Conservation (phyloP, 2,329 filamentous ascomycete species). For the Botryosphaeria dothidea region DNA sequence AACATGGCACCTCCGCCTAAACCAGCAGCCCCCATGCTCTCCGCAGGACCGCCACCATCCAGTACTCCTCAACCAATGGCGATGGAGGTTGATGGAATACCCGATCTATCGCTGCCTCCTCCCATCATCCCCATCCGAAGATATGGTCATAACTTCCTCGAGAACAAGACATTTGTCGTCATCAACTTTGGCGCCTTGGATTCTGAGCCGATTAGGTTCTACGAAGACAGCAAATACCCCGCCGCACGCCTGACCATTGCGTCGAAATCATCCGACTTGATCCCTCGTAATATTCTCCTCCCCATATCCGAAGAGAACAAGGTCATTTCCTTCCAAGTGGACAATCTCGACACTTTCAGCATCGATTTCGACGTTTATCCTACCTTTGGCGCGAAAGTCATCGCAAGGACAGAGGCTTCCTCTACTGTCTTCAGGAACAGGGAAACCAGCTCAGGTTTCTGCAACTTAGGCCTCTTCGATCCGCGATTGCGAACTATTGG, state of each 20-base stretch:
- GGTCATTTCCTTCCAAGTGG: conserved; percentile 92
- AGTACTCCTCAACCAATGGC: conserved; percentile 43
- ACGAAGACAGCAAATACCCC: conserved; percentile 95
- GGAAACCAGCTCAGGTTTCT: conserved; percentile 73
- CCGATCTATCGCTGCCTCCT: conserved; percentile 85
- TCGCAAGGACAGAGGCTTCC: conserved; percentile 90
- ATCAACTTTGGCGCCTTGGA: conserved; percentile 80
- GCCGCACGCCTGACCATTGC: conserved; percentile 94
- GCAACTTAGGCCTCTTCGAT: conserved; percentile 88
- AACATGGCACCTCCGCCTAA: conserved; percentile 36
- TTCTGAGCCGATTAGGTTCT: conserved; percentile 82
- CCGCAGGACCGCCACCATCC: conserved; percentile 26
- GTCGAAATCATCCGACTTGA: conserved; percentile 92
- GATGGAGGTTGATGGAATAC: conserved; percentile 86
- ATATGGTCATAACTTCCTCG: conserved; percentile 97
- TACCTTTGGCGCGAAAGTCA: conserved; percentile 95
- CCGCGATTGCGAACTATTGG: conserved; percentile 88
- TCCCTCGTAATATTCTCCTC: conserved; percentile 92
- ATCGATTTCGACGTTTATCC: conserved; percentile 98
- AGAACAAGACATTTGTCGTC: conserved; percentile 95
- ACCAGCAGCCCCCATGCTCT: conserved; percentile 32
- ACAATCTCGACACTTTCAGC: conserved; percentile 87
- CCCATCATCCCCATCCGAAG: conserved; percentile 92
- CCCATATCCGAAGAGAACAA: conserved; percentile 96
- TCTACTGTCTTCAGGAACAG: conserved; percentile 81